Conservation (phyloP, 768 basidiomycete species). For the Kwoniella sp. region DNA sequence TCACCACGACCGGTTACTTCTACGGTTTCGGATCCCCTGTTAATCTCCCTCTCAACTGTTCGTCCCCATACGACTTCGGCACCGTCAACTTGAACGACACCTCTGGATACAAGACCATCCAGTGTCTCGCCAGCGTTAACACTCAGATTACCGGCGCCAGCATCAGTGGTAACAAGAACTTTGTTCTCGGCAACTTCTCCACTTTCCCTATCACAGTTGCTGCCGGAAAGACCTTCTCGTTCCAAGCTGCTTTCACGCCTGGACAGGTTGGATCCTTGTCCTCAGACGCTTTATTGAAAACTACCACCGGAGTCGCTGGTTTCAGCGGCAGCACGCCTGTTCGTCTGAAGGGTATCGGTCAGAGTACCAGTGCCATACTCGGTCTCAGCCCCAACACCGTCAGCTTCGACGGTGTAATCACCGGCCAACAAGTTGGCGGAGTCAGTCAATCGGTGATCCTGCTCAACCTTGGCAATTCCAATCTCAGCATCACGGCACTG, state of each 20-base stretch:
- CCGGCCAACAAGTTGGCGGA: conserved; percentile 18
- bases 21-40: conserved; percentile 26
- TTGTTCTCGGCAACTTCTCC: conserved; percentile 14
- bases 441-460: conserved; percentile 22
- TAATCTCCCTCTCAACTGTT: conserved; percentile 23
- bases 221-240: conserved; percentile 14
- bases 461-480: conserved; percentile 17
- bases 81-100: conserved; percentile 21
- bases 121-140: conserved; percentile 11
- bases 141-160: conserved; percentile 17
- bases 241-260: conserved; percentile 24
- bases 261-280: conserved; percentile 17
- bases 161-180: conserved; percentile 25
- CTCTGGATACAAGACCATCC: conserved; percentile 12
- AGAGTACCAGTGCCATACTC: conserved; percentile 17
- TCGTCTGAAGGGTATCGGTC: conserved; percentile 11
- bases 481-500: conserved; percentile 17
- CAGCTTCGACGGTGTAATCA: conserved; percentile 23
- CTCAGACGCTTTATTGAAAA: conserved; percentile 19
- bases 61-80: conserved; percentile 17
- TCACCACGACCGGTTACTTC: conserved; percentile 13
- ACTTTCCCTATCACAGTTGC: conserved; percentile 14
- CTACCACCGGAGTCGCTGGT: conserved; percentile 8
- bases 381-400: conserved; percentile 18
- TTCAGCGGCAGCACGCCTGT: conserved; percentile 18